These are phyloP conservation scores for Carallia brachiata DNA, from an alignment of 345 rosid genomes.

Conservation along the genomic window DNA sequence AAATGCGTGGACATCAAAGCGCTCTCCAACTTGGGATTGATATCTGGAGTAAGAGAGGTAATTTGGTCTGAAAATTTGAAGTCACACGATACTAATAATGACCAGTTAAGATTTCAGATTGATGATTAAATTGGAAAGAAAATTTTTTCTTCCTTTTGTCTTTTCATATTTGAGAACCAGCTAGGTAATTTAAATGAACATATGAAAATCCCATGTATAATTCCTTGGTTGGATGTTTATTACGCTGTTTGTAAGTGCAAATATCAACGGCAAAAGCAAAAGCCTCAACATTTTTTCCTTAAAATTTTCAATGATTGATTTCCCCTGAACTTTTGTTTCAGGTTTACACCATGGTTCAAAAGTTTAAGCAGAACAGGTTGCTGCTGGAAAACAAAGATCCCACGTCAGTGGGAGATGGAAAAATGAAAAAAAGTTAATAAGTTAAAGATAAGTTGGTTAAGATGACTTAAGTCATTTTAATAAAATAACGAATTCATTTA, in stretches of 20 bases:
- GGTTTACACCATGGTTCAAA: constrained; percentile 60
- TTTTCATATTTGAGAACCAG: background rate
- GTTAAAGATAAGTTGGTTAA: too few relatives aligned
- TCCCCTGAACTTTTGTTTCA: constrained; percentile 21
- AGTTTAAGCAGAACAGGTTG: constrained; percentile 39
- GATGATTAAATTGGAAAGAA: background rate
- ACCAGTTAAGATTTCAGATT: background rate
- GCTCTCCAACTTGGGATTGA: constrained; percentile 57
- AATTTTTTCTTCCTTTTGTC: background rate
- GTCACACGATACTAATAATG: background rate
- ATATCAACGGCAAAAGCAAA: too few relatives aligned
- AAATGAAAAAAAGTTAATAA: too few relatives aligned
- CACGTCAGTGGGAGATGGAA: too few relatives aligned
- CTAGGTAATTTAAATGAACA: too few relatives aligned
- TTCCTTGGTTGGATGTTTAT: background rate
- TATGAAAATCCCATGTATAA: background rate
- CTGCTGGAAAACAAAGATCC: too few relatives aligned
- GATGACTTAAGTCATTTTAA: too few relatives aligned
- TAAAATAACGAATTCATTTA: too few relatives aligned
- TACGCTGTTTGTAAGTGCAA: background rate
- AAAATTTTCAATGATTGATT: background rate
- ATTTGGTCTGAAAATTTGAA: background rate
- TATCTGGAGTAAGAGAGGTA: constrained; percentile 72
- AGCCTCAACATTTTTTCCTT: background rate
- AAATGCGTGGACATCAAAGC: constrained; percentile 46